A percentile compares a stretch with the other conserved stretches of the same genome.
Conservation (phyloP, 2,329 filamentous ascomycete genomes). For the Aspergillus brunneoviolaceus region DNA sequence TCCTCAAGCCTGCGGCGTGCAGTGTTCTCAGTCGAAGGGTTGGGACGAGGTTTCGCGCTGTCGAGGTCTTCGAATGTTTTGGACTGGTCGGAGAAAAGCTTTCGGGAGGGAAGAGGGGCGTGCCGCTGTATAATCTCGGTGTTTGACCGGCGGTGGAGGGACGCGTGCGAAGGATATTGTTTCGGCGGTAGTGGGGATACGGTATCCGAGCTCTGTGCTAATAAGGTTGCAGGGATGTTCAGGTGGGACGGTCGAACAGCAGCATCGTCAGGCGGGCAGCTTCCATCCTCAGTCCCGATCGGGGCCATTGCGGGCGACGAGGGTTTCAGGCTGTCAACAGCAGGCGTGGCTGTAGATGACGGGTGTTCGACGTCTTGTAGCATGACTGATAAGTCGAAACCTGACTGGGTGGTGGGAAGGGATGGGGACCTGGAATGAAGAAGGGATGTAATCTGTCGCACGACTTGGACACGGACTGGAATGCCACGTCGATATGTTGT, state of each 20-base stretch:
- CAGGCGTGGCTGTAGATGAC: slow-evolving; percentile 19
- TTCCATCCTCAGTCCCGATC: slow-evolving; percentile 12
- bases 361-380: slow-evolving; percentile 19
- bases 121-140: slow-evolving; percentile 33
- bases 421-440: slow-evolving; percentile 22
- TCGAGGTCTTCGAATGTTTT: slow-evolving; percentile 25
- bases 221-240: slow-evolving; percentile 15
- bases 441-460: slow-evolving; percentile 19
- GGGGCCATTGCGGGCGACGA: slow-evolving; percentile 14
- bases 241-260: slow-evolving; percentile 15
- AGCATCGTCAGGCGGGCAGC: slow-evolving; percentile 17
- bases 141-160: slow-evolving; percentile 36
- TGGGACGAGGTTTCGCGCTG: slow-evolving; percentile 14
- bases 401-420: slow-evolving; percentile 19
- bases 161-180: slow-evolving; percentile 19
- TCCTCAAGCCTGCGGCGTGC: slow-evolving; percentile 34
- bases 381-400: slow-evolving; percentile 18
- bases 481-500: slow-evolving; percentile 33
- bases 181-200: slow-evolving; percentile 16
- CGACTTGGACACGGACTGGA: slow-evolving; percentile 26
- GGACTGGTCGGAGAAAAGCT: slow-evolving; percentile 27
- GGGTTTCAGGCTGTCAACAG: slow-evolving; percentile 14
- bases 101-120: slow-evolving; percentile 19
- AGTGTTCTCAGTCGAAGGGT: slow-evolving; percentile 24
- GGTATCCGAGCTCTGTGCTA: slow-evolving; percentile 19